phyloP scores from a whole-genome alignment of 208 protist species.

The Leishmania martiniquensis region DNA sequence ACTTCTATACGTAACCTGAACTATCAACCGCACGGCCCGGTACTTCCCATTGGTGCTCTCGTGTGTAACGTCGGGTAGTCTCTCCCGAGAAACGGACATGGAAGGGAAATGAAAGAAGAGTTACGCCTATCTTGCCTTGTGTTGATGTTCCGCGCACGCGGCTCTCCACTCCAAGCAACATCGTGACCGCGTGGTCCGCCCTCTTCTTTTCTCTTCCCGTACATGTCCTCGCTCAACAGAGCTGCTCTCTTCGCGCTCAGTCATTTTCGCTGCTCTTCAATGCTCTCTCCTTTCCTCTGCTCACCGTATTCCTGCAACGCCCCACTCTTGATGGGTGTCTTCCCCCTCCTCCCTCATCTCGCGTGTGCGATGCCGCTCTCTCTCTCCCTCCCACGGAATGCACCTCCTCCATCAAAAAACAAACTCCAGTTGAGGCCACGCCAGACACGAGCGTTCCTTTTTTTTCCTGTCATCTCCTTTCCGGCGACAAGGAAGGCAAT shows the following conservation, averaged over 20 bases:
- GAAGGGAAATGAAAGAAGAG: not conserved
- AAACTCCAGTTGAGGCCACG: not conserved
- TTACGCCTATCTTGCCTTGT: not conserved
- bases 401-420: not conserved
- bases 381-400: not conserved
- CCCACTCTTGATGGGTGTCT: not conserved
- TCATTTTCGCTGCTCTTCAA: not conserved
- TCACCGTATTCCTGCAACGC: not conserved
- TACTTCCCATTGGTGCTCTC: not conserved
- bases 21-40: not conserved
- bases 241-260: not conserved
- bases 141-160: not conserved
- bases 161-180: not conserved
- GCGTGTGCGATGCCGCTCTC: not conserved
- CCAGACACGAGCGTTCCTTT: not conserved
- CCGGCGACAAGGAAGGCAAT: not conserved
- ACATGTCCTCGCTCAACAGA: not conserved
- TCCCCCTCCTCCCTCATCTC: not conserved
- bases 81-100: not conserved
- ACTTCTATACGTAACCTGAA: not conserved
- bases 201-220: not conserved
- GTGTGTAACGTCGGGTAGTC: not conserved
- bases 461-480: not conserved
- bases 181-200: not conserved
- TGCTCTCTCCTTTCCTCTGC: slow-evolving; percentile 1